Percentiles rank a stretch among this genome's conserved stretches.
These are phyloP conservation scores for Lasiosphaeria miniovina DNA, from an alignment of 495 filamentous ascomycete species.

Conservation along the genomic window DNA sequence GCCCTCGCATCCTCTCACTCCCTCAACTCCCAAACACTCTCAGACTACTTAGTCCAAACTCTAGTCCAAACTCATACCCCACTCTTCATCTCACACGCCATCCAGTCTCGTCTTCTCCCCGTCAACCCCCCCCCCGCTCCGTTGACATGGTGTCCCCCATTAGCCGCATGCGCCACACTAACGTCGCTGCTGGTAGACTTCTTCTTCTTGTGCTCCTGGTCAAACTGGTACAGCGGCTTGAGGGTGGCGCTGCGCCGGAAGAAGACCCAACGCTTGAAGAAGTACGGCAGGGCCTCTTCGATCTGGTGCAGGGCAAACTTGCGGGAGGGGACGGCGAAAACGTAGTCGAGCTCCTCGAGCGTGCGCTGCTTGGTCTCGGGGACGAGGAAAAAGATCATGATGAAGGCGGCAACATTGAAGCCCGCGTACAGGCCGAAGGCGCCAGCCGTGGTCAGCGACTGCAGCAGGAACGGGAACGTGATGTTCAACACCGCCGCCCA, in stretches of 20 bases:
- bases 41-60: background rate
- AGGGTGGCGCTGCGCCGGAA: slow-evolving; percentile 50
- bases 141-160: background rate
- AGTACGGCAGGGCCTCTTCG: slow-evolving; percentile 61
- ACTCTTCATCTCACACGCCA: background rate
- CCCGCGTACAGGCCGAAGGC: slow-evolving; percentile 61
- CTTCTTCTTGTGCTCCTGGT: slow-evolving; percentile 2
- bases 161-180: background rate
- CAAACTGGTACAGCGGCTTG: slow-evolving; percentile 63
- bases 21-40: too few species aligned
- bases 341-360: slow-evolving; percentile 79
- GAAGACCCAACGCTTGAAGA: slow-evolving; percentile 65
- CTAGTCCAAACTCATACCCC: background rate
- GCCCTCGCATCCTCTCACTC: too few species aligned
- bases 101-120: background rate
- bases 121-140: background rate
- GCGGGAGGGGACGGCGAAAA: slow-evolving; percentile 69
- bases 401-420: slow-evolving; percentile 59
- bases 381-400: slow-evolving; percentile 66
- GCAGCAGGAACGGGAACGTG: slow-evolving; percentile 63
- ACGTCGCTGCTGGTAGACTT: background rate
- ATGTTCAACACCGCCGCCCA: slow-evolving; percentile 65
- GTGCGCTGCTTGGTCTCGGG: slow-evolving; percentile 68
- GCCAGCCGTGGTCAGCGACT: slow-evolving; percentile 47
- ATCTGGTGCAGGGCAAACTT: slow-evolving; percentile 64